Conservation (phyloP, 306 rosid genomes). For the Sophora flavescens region DNA sequence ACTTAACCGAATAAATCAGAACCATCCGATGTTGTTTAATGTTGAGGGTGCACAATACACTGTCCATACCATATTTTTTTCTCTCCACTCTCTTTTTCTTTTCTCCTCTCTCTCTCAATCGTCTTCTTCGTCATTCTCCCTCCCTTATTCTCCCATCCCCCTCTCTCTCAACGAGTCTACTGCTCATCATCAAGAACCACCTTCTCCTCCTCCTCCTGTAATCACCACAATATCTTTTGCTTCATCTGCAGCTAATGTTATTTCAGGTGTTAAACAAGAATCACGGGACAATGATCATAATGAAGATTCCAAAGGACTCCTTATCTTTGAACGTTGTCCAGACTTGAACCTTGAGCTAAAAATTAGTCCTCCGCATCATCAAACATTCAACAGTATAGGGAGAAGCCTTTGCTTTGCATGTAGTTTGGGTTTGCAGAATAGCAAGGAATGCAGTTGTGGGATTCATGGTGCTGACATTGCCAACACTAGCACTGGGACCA, state of each 20-base stretch:
- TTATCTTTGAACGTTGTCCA: too few relatives aligned
- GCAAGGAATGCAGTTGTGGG: constrained; percentile 52
- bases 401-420: constrained; percentile 43
- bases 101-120: too few relatives aligned
- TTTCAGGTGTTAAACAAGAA: constrained; percentile 50
- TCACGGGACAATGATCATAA: constrained; percentile 19
- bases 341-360: constrained; percentile 85
- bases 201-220: too few relatives aligned
- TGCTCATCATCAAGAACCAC: constrained; percentile 36
- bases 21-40: too few relatives aligned
- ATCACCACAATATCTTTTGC: constrained; percentile 57
- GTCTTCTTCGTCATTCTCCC: too few relatives aligned
- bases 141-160: too few relatives aligned
- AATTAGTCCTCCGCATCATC: constrained; percentile 74
- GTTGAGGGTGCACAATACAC: too few relatives aligned
- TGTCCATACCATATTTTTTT: too few relatives aligned
- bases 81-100: too few relatives aligned
- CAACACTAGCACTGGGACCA: constrained; percentile 42
- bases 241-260: constrained; percentile 52
- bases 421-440: constrained; percentile 50
- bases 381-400: constrained; percentile 48
- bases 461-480: constrained; percentile 23
- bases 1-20: too few relatives aligned
- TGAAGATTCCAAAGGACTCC: constrained; percentile 31
- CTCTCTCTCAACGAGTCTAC: too few relatives aligned